Evolutionary conservation across 2,329 filamentous ascomycete genomes (phyloP), one percentile per base, ranked within the genome.

Genomic region (Epichloe elymi): DNA sequence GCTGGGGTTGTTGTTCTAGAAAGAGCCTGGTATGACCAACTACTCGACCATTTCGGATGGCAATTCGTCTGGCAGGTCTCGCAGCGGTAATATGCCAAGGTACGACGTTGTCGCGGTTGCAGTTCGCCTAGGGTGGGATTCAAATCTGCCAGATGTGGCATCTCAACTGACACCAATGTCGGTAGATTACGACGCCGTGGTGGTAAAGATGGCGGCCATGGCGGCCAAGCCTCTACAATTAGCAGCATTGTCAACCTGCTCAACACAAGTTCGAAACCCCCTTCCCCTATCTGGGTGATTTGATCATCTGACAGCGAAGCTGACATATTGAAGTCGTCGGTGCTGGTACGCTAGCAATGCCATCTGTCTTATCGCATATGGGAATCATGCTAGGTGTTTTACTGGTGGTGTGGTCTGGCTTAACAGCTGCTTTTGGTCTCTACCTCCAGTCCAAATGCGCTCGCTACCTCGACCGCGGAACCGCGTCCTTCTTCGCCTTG

Each of bases 371-470:
- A 69, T 93, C 89, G 14, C 89, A 95, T 62, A 95, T 97, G 82
- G 93, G 93, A 61, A 90, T 98, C 58, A 73, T 86, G 56, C 77
- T 96, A 35, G 93, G 93, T 42, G 77, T 83, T 36, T 70, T 90
- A 51, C 80, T 97, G 42, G 93, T 98, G 54, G 50, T 95, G 15
- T 98, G 93, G 90, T 91, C 91, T 35, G 93, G 87, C 47, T 64
- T 89, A 39, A 93, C 88, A 4, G 83, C 91, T 20, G 88, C 87
- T 46, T 95, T 98, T 61, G 93, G 93, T 20, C 79, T 98, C 35
- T 98, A 97, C 65, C 82, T 98, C 6, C 93, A 98, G 67, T 85
- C 90, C 36, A 82, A 86, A 71, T 97, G 93, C 72, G 86, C 93
- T 5, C 81, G 87, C 64, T 98, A 98, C 66, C 76, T 98, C 56